Base-by-base conservation (phyloP, 495 filamentous ascomycete species). In the Tricharina praecox region DNA sequence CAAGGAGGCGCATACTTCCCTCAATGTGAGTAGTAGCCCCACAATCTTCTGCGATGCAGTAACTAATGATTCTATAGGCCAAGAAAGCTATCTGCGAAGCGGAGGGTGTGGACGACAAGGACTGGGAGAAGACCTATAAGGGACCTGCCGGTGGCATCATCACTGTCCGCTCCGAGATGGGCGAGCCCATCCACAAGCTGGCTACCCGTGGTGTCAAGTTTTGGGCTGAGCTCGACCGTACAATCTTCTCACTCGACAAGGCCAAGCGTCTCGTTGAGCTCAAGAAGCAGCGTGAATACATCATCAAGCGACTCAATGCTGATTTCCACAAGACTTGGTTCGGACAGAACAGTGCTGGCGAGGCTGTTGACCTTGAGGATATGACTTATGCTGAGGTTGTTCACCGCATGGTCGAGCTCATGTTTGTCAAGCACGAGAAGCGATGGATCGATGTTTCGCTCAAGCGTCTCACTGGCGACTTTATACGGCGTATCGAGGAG, bases 271-370 rank as follows among this genome's bases (percentile, higher is more conserved):
- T 95, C 3, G 77, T 83, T 4, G 90, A 93, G 66, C 70, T 96
- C 21, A 84, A 87, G 71, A 93, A 93, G 67, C 78, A 81, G 56
- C 77, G 85, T 20, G 81, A 88, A 33, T 82, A 95, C 62, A 95
- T 97, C 64, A 97, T 96, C 68, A 79, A 82, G 69, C 93, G 93
- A 65, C 78, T 97, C 51, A 96, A 97, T 54, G 85, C 85, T 56
- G 88, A 97, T 65, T 97, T 92, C 68, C 86, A 94, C 54, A 97
- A 97, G 67, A 85, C 93, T 1, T 97, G 90, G 90, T 97, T 97
- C 62, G 90, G 88, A 40, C 76, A 82, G 51, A 94, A 95, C 64
- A 71, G 79, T 54, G 72, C 71, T 24, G 80, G 82, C 44, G 68
- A 93, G 64, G 79, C 81, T 4, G 85, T 93, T 15, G 90, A 96